These are phyloP conservation scores for Rutidosis leptorrhynchoides DNA, from an alignment of 129 eudicot genomes.

Conservation along the genomic window DNA sequence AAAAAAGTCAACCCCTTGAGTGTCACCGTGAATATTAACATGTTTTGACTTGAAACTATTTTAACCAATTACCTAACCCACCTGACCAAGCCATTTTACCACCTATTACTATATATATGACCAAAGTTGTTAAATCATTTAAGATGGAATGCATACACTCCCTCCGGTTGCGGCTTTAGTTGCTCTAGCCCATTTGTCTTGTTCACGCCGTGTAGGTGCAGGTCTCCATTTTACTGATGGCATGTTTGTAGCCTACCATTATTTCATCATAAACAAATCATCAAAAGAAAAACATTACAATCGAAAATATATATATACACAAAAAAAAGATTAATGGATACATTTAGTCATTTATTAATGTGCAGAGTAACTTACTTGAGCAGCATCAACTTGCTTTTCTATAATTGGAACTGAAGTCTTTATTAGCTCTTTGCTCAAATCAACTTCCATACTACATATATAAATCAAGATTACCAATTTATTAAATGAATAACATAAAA, in stretches of 20 bases:
- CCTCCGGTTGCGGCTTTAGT: constrained; percentile 94
- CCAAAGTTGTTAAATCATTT: not conserved
- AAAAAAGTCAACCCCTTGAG: not conserved
- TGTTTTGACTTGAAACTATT: not conserved
- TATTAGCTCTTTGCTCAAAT: constrained; percentile 77
- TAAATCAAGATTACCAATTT: constrained; percentile 9
- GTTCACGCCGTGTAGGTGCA: constrained; percentile 92
- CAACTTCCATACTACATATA: constrained; percentile 70
- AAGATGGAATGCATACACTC: constrained; percentile 51
- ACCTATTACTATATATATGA: not conserved
- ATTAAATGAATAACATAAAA: constrained; percentile 17
- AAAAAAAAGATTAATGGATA: not conserved
- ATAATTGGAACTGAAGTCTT: constrained; percentile 41
- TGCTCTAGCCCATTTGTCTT: constrained; percentile 93
- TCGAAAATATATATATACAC: not conserved
- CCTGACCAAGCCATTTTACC: not conserved
- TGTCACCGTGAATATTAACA: not conserved
- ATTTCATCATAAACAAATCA: constrained; percentile 14
- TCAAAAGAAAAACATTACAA: constrained; percentile 7
- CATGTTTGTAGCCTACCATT: constrained; percentile 35
- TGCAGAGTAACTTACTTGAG: constrained; percentile 44
- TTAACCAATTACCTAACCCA: not conserved
- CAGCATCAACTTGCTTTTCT: constrained; percentile 47
- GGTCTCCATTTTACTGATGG: constrained; percentile 70
- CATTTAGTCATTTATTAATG: not conserved